Evolutionary conservation across 768 basidiomycete genomes (phyloP), one percentile per base, ranked within the genome.

Genomic region (Phlebiopsis gigantea): DNA sequence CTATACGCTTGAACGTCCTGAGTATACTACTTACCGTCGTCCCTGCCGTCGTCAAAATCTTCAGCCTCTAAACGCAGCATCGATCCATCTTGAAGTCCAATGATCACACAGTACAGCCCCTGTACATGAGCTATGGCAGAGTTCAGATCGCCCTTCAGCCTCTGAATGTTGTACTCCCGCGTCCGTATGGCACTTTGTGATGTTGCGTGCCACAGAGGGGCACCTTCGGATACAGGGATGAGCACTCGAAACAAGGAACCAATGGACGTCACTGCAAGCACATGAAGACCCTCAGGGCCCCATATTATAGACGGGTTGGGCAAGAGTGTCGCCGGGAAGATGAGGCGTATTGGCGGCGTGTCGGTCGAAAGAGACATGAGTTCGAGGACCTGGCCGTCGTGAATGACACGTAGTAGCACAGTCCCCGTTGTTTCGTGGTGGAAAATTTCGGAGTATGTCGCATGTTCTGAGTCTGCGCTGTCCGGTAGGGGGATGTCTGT

Each of bases 181-280:
- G 78, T 80, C 81, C 80, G 87, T 52, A 84, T 78, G 51, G 75
- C 73, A 29, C 75, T 72, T 12, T 72, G 70, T 55, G 80, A 76
- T 60, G 78, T 21, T 10, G 45, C 26, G 46, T 77, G 73, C 88
- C 88, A 89, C 50, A 88, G 70, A 21, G 80, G 73, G 43, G 73
- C 71, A 19, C 75, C 76, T 50, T 72, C 73, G 53, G 76, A 74
- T 17, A 85, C 62, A 6, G 90, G 85, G 48, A 95, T 72, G 1
- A 85, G 77, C 25, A 93, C 61, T 43, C 88, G 83, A 68, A 85
- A 90, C 15, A 95, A 74, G 8, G 88, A 89, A 2, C 88, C 89
- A 10, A 77, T 73, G 47, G 74, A 69, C 0, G 90, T 88, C 24
- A 88, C 77, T 0, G 80, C 83, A 26, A 93, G 66, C n/a, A 95